A percentile compares a stretch with the other conserved stretches of the same genome.
Evolutionary conservation across 805 yeast genomes (phyloP).

Genomic region (Ogataea angusta): DNA sequence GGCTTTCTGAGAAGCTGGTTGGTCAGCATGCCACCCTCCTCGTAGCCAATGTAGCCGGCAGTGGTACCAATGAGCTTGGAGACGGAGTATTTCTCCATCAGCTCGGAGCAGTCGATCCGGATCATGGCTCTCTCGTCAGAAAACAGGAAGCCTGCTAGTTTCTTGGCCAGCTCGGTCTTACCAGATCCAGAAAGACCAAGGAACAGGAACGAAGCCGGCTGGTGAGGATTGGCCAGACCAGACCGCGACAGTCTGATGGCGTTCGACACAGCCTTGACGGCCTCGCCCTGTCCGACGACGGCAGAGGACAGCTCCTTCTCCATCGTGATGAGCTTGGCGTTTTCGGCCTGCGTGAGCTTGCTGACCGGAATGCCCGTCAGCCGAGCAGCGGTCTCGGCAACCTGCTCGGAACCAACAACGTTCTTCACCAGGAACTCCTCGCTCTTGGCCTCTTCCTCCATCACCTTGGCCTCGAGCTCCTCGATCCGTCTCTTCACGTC

Average conservation of each 20-base stretch:
- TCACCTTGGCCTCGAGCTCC: constrained; percentile 70
- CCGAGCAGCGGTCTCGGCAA: constrained; percentile 49
- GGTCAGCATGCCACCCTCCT: constrained; percentile 95
- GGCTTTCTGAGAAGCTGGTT: constrained; percentile 90
- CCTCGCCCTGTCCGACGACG: constrained; percentile 95
- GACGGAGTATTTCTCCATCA: constrained; percentile 92
- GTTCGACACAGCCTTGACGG: constrained; percentile 93
- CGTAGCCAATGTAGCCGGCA: constrained; percentile 95
- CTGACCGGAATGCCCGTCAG: constrained; percentile 96
- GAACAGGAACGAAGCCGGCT: constrained; percentile 94
- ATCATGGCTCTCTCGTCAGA: constrained; percentile 96
- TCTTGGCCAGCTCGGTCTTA: constrained; percentile 97
- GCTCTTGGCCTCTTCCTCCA: constrained; percentile 56
- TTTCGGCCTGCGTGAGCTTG: constrained; percentile 93
- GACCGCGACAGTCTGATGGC: constrained; percentile 92
- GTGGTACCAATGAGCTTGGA: constrained; percentile 96
- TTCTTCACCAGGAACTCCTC: constrained; percentile 70
- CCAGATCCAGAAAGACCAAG: constrained; percentile 96
- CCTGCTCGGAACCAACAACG: constrained; percentile 67
- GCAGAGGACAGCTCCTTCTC: constrained; percentile 75
- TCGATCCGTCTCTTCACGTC: constrained; percentile 76
- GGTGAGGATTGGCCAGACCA: constrained; percentile 93
- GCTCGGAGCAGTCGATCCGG: constrained; percentile 95
- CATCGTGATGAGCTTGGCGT: constrained; percentile 90
- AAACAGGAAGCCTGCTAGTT: constrained; percentile 91